These are phyloP conservation scores for Penicillium oxalicum DNA, from an alignment of 2,329 filamentous ascomycete species.

Conservation along the genomic window DNA sequence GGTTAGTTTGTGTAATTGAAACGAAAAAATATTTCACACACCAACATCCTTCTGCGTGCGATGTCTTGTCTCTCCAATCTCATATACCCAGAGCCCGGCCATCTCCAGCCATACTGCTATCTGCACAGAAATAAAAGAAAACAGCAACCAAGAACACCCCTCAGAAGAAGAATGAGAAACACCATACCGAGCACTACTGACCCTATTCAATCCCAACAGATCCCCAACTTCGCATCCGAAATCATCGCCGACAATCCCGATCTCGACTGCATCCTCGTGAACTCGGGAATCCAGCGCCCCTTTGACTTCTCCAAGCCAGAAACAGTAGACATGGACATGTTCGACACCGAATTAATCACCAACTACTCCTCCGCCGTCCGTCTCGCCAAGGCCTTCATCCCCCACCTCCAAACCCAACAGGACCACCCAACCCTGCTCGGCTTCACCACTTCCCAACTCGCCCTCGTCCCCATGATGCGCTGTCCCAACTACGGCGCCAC, in stretches of 20 bases:
- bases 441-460: conserved; percentile 48
- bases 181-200: no score
- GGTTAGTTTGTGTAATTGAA: conserved; percentile 23
- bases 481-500: conserved; percentile 51
- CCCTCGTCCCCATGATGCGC: conserved; percentile 44
- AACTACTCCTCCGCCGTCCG: conserved; percentile 13
- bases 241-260: conserved; percentile 11
- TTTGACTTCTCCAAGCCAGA: conserved; percentile 15
- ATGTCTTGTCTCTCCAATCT: no score
- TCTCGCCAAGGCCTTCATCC: conserved; percentile 40
- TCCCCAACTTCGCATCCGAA: conserved; percentile 20
- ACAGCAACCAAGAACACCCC: no score
- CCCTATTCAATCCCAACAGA: conserved; percentile 4
- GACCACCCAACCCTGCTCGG: conserved; percentile 38
- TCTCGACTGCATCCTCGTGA: conserved; percentile 16
- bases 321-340: conserved; percentile 12
- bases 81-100: no score
- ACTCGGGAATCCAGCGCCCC: conserved; percentile 13
- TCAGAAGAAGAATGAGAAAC: no score
- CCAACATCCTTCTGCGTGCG: no score
- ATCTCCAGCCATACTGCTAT: no score
- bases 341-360: conserved; percentile 13
- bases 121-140: no score
- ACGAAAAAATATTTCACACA: no score
- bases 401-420: conserved; percentile 42